A percentile compares a stretch with the other conserved stretches of the same genome.
Conservation (phyloP, 2,329 filamentous ascomycete genomes). For the Neonectria coccinea region DNA sequence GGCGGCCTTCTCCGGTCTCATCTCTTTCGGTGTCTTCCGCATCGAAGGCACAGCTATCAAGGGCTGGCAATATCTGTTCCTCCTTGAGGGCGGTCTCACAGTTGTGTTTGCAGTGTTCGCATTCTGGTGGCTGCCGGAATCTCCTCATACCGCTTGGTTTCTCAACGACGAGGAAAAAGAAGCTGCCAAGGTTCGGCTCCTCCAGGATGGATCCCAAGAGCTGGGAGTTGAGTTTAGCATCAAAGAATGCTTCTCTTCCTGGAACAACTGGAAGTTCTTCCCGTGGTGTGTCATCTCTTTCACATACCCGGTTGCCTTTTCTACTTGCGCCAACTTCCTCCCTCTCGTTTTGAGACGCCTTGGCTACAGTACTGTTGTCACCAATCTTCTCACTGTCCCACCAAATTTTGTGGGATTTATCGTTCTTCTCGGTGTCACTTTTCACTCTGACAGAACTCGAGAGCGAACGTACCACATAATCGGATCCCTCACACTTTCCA, state of each 20-base stretch:
- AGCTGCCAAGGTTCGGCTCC: constrained; percentile 53
- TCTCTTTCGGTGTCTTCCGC: constrained; percentile 70
- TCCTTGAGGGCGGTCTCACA: constrained; percentile 67
- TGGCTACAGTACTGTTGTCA: constrained; percentile 58
- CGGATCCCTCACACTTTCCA: constrained; percentile 49
- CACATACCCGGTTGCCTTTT: constrained; percentile 61
- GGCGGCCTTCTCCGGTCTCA: constrained; percentile 73
- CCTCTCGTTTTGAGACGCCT: constrained; percentile 59
- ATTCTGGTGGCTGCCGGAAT: constrained; percentile 45
- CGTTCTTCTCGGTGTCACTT: constrained; percentile 57
- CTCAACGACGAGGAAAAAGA: constrained; percentile 57
- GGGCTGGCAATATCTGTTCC: constrained; percentile 75
- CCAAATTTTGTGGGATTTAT: constrained; percentile 61
- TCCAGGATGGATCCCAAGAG: constrained; percentile 57
- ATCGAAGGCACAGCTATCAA: constrained; percentile 60
- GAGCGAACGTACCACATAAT: constrained; percentile 61
- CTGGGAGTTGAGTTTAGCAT: constrained; percentile 53
- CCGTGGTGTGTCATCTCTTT: constrained; percentile 59
- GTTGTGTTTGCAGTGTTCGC: constrained; percentile 34
- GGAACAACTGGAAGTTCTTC: constrained; percentile 53
- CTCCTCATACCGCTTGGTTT: constrained; percentile 55
- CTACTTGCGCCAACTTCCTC: constrained; percentile 54
- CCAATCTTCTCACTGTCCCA: constrained; percentile 62
- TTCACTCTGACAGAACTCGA: constrained; percentile 57
- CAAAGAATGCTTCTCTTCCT: constrained; percentile 56